Base-by-base conservation (phyloP, 129 eudicot species). In the Artemisia tridentata region DNA sequence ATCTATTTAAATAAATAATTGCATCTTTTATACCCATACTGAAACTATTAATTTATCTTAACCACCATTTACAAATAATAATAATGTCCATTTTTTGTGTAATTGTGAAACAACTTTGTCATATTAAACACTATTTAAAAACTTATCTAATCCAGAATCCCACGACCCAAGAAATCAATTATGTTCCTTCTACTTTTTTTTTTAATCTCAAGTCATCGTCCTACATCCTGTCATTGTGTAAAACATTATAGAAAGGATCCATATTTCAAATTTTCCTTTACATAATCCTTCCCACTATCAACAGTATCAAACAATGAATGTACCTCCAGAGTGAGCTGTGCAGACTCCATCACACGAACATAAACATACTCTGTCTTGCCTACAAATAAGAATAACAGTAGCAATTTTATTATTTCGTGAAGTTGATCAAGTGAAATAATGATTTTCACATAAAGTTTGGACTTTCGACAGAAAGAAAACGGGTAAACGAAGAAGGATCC, bases 311-410 rank as follows among this genome's bases (percentile, higher is more conserved):
- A 21, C 46, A 29, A 68, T 51, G 15, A 50, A 54, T 8, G 64
- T 83, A 93, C 99, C 97, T 95, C 95, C 58, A 95, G 49, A 79
- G 99, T 86, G 77, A 75, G 84, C 59, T 84, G 80, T 67, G 96
- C 86, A 74, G 99, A 84, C 80, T 90, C 97, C 81, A 82, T 76
- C 59, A 89, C 88, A 61, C 86, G 83, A 49, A 82, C 97, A 72
- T 79, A 95, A 51, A 95, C 80, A 81, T 90, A 95, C 75, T 88
- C 91, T 13, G 89, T 88, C 84, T 90, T 95, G 25, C 99, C 97
- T 95, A 84, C 54, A 84, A 25, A 64, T 10, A 57, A 78, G 13
- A 71, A n/a, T n/a, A 75, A 67, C 12, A 46, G 23, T 61, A 8
- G 27, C 45, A 61, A 34, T 13, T 19, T 62, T 10, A 47, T 51